phyloP scores from a whole-genome alignment of 169 alveolate genomes.

The Babesia sp. region DNA sequence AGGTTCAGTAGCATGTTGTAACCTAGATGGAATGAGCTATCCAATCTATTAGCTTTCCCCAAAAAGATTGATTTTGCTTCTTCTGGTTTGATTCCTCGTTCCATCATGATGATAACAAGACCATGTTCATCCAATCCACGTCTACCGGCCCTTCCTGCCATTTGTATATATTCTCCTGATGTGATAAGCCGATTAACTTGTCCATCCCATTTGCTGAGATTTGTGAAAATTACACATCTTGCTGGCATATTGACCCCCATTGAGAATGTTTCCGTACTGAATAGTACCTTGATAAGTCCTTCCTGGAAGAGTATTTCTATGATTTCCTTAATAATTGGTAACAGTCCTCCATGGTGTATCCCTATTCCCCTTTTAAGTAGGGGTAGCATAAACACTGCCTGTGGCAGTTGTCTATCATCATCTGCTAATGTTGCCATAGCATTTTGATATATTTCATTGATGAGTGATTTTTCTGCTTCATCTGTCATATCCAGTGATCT shows the following conservation, averaged over 20 bases:
- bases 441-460: slow-evolving; percentile 91
- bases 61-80: slow-evolving; percentile 90
- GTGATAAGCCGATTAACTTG: slow-evolving; percentile 87
- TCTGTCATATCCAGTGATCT: slow-evolving; percentile 76
- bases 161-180: slow-evolving; percentile 95
- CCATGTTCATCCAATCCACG: slow-evolving; percentile 98
- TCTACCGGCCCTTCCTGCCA: slow-evolving; percentile 97
- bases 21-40: slow-evolving; percentile 91
- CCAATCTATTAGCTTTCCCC: slow-evolving; percentile 91
- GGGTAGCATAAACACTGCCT: slow-evolving; percentile 90
- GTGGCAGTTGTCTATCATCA: slow-evolving; percentile 93
- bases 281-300: slow-evolving; percentile 91
- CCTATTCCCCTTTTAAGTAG: slow-evolving; percentile 94
- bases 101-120: slow-evolving; percentile 93
- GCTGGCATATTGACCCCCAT: slow-evolving; percentile 99
- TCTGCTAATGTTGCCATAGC: slow-evolving; percentile 96
- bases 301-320: slow-evolving; percentile 96
- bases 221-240: slow-evolving; percentile 96
- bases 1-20: slow-evolving; percentile 96
- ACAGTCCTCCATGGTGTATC: slow-evolving; percentile 97
- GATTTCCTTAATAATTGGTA: slow-evolving; percentile 96
- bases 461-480: slow-evolving; percentile 86
- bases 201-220: slow-evolving; percentile 93
- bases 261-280: slow-evolving; percentile 97
- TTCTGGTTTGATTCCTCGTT: slow-evolving; percentile 88